Conservation (phyloP, 306 rosid species). For the Rosa multiflora region DNA sequence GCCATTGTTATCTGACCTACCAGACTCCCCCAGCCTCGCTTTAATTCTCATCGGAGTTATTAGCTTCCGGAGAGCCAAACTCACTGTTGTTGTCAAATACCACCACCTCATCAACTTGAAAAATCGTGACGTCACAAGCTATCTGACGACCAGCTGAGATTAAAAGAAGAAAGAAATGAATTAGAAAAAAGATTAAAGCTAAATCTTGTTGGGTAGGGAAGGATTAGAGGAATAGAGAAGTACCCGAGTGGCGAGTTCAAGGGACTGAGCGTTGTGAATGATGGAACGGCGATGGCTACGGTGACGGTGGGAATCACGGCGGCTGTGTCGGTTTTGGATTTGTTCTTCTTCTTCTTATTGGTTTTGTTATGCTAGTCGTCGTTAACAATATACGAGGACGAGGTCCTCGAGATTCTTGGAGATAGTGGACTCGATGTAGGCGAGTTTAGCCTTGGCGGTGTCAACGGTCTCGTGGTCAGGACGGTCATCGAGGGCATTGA, state of each 20-base stretch:
- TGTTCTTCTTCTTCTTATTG: constrained; percentile 44
- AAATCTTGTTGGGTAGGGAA: neutral
- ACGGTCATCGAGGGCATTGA: too few relatives aligned
- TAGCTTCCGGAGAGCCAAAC: constrained; percentile 25
- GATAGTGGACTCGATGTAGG: too few relatives aligned
- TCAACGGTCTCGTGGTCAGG: too few relatives aligned
- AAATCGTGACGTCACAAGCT: constrained; percentile 94
- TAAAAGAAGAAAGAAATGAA: constrained; percentile 2
- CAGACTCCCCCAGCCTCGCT: constrained; percentile 44
- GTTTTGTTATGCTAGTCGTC: constrained; percentile 36
- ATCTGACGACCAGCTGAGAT: constrained; percentile 83
- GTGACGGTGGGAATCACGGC: too few relatives aligned
- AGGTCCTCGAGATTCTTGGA: too few relatives aligned
- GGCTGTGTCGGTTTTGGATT: constrained; percentile 55
- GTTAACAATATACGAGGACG: constrained; percentile 25
- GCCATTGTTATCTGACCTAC: too few relatives aligned
- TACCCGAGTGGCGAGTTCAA: constrained; percentile 91
- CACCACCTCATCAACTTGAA: constrained; percentile 91
- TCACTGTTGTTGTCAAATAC: constrained; percentile 66
- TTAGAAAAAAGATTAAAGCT: too few relatives aligned
- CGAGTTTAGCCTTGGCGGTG: neutral
- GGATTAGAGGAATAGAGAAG: neutral
- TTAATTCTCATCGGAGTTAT: constrained; percentile 60
- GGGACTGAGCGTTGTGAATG: constrained; percentile 79
- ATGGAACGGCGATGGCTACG: constrained; percentile 93